phyloP scores from a whole-genome alignment of 2,329 filamentous ascomycete species.

The Fusarium abutilonis region DNA sequence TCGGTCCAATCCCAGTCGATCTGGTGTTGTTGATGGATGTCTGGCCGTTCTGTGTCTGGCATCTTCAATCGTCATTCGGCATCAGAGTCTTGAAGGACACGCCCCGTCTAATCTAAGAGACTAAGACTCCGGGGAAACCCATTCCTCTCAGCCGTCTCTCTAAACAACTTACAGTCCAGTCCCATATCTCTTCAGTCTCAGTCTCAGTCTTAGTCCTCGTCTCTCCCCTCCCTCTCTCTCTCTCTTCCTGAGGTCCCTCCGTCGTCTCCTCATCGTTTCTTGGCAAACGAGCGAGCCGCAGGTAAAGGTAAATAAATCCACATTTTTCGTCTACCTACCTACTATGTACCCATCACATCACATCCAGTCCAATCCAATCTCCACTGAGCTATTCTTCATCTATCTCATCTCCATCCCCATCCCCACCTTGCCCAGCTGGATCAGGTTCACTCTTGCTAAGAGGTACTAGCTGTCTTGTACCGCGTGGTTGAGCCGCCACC shows the following conservation, averaged over 20 bases:
- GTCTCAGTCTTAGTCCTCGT: background rate
- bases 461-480: constrained; percentile 33
- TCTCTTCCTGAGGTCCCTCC: background rate
- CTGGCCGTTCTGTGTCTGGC: constrained; percentile 28
- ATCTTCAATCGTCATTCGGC: constrained; percentile 32
- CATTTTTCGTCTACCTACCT: constrained; percentile 19
- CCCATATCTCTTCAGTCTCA: too few species aligned
- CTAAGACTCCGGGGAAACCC: constrained; percentile 38
- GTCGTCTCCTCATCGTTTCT: background rate
- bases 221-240: background rate
- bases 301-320: constrained; percentile 24
- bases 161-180: too few species aligned
- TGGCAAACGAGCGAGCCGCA: constrained; percentile 1
- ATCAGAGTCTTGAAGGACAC: constrained; percentile 23
- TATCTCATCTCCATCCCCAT: constrained; percentile 15
- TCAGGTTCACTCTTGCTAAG: constrained; percentile 12
- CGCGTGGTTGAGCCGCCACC: constrained; percentile 34
- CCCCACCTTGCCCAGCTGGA: constrained; percentile 29
- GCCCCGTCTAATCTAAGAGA: constrained; percentile 14
- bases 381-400: constrained; percentile 28
- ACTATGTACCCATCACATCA: constrained; percentile 28
- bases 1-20: constrained; percentile 24
- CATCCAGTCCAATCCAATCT: constrained; percentile 36
- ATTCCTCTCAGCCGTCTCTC: constrained; percentile 14
- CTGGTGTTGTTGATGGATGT: constrained; percentile 10